Evolutionary conservation across 1,139 yeast species (phyloP), one percentile per base, ranked within the genome.

Genomic region (Zygoascus hellenicus): DNA sequence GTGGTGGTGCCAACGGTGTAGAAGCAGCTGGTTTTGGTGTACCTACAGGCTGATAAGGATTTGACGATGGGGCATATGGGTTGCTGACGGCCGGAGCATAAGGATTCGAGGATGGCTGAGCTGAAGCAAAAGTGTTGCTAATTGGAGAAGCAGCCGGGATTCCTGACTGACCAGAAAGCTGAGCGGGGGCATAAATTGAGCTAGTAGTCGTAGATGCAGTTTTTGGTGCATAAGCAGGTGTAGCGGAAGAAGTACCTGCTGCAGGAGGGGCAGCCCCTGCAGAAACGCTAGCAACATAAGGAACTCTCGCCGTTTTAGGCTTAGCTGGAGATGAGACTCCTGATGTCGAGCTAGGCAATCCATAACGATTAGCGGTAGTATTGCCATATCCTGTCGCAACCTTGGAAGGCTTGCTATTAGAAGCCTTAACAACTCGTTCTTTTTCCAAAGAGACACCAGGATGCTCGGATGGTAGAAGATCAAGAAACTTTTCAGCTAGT

Each of bases 351-450:
- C 48, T 40, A 7, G 48, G 41, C 5, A 43, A 39, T n/a, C 48
- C 47, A 36, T 46, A 49, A 13, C 51, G 46, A 10, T 51, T 38
- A 13, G 47, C 28, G 14, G 49, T 41, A 26, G 54, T 43, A 15
- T 48, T 34, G 14, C 57, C 47, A 22, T 46, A 45, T 28, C 44
- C 48, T 40, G 49, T 37, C 7, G 26, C 4, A 22, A 22, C 7
- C 17, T 50, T 19, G n/a, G 51, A 46, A 5, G 48, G 33, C 13
- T 36, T 54, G 49, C 56, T 57, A 49, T 56, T 56, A 15, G 57
- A 54, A 7, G 95, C 95, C 57, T 78, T 81, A 38, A 73, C 58
- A 37, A 90, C 83, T 59, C 97, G 81, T 55, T 87, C 94, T 65
- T 81, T 84, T 59, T 87, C 96, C 41, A 77, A 66, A 40, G 74